Base-by-base conservation (phyloP, 306 rosid species). In the Castanea sativa region DNA sequence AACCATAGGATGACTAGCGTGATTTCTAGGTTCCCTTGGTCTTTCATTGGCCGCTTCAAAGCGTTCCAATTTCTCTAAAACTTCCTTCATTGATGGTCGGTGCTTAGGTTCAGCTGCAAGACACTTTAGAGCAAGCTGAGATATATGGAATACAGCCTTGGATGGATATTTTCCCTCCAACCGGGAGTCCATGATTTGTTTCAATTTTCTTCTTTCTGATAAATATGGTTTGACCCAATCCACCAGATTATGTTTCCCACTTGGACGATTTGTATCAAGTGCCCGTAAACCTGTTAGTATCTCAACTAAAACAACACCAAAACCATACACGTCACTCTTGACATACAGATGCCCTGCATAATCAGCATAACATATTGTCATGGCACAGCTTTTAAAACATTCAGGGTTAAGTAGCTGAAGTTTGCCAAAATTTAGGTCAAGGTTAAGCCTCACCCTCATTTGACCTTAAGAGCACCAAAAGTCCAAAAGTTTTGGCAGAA, bases 271-370 rank as follows among this genome's bases (percentile, higher is more conserved):
- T 0, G 73, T 1, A 75, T 96, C 99, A 5, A 91, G 85, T 5
- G 99, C 97, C 30, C 93, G 83, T 73, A 84, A 79, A 23, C 89
- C 93, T 13, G 99, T 90, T 35, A 96, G 78, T 14, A 96, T 91
- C 86, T 96, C 99, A 4, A 93, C 86, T 84, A 96, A 82, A 52
- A 96, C 98, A 3, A 96, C 98, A 64, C 99, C 99, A 79, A 93
- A 96, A 11, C 92, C 99, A 59, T 93, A 96, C 5, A 91, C 98
- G 2, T 96, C 98, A 20, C 99, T 96, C 87, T 96, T 93, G 7
- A 93, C 91, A 23, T 91, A 93, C 38, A 96, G 83, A 90, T 96
- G 99, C 78, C 98, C 98, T 92, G 84, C 76, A 43, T 52, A 18
- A 83, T 68, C 73, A 69, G 51, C 45, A 58, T 49, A 15, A 20